phyloP scores from a whole-genome alignment of 225 moss, liverwort and hornwort genomes.

The Climacium dendroides region DNA sequence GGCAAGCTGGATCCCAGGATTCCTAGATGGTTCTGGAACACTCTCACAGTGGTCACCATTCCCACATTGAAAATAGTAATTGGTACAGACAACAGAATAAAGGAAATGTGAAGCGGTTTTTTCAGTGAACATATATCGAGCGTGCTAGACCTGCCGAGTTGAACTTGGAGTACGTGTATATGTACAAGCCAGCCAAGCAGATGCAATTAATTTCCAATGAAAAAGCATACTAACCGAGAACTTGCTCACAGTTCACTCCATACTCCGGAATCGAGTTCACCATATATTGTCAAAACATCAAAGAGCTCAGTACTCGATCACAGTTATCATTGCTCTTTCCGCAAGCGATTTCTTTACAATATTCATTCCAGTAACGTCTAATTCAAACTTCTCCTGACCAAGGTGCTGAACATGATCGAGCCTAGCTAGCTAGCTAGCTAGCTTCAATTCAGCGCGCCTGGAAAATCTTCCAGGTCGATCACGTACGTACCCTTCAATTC shows the following conservation, averaged over 20 bases:
- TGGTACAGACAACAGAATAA: too few relatives aligned
- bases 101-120: background rate
- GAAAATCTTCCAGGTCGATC: too few relatives aligned
- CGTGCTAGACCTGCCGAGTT: background rate
- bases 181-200: too few relatives aligned
- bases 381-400: too few relatives aligned
- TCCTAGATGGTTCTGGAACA: background rate
- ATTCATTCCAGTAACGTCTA: background rate
- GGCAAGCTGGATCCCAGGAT: too few relatives aligned
- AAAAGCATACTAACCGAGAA: background rate
- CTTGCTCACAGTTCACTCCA: background rate
- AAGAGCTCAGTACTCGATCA: background rate
- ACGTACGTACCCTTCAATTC: too few relatives aligned
- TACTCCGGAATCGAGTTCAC: background rate
- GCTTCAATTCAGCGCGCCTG: too few relatives aligned
- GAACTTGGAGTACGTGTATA: background rate
- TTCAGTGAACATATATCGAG: background rate
- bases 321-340: background rate
- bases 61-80: background rate
- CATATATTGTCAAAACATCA: too few relatives aligned
- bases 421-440: too few relatives aligned
- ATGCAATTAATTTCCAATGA: background rate
- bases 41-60: background rate
- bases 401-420: too few relatives aligned
- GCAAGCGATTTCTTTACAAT: background rate